phyloP scores from a whole-genome alignment of 306 rosid genomes.

The Gillenia trifoliata region DNA sequence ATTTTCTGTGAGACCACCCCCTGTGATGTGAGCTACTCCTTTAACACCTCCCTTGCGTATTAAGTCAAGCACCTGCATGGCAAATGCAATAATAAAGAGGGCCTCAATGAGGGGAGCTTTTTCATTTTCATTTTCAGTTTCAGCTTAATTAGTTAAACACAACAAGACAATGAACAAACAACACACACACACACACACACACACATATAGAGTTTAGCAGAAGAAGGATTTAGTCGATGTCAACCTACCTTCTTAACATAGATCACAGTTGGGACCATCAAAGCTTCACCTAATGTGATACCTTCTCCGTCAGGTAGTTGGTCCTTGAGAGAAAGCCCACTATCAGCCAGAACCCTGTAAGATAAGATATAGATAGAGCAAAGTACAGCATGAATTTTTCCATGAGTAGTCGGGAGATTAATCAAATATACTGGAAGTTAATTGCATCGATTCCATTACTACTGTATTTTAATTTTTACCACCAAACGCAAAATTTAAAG shows the following conservation, averaged over 20 bases:
- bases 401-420: too few relatives aligned
- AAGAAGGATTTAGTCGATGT: not conserved
- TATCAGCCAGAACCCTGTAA: constrained; percentile 64
- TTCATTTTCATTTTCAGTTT: not conserved
- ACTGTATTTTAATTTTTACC: too few relatives aligned
- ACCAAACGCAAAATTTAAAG: too few relatives aligned
- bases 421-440: too few relatives aligned
- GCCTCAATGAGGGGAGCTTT: not conserved
- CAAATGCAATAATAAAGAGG: not conserved
- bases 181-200: not conserved
- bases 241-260: constrained; percentile 75
- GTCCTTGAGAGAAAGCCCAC: constrained; percentile 66
- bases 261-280: constrained; percentile 82
- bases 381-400: too few relatives aligned
- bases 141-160: not conserved
- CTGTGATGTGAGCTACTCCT: constrained; percentile 83
- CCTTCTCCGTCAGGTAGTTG: constrained; percentile 52
- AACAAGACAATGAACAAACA: not conserved
- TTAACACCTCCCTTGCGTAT: constrained; percentile 76
- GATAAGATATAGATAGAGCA: not conserved
- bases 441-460: too few relatives aligned
- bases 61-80: constrained; percentile 58
- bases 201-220: not conserved
- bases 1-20: constrained; percentile 91
- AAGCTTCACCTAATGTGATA: constrained; percentile 72